Conservation (phyloP, 169 alveolate genomes). For the Cyclospora cayetanensis region DNA sequence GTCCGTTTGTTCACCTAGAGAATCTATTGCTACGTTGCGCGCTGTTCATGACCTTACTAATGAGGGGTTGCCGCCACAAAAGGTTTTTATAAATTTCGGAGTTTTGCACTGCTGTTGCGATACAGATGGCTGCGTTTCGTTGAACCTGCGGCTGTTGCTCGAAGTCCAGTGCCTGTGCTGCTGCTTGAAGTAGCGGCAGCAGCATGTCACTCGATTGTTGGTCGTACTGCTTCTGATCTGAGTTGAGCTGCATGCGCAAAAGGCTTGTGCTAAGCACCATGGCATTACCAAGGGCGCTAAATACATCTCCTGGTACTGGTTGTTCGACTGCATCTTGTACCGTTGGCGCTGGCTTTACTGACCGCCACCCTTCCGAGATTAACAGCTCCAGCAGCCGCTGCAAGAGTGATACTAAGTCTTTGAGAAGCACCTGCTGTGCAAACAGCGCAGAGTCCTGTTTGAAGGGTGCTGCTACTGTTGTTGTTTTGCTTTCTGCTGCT, state of each 20-base stretch:
- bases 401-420: background rate
- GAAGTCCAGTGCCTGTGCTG: slow-evolving; percentile 18
- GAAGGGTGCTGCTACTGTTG: background rate
- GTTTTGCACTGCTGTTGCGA: slow-evolving; percentile 24
- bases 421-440: background rate
- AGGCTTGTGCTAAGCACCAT: background rate
- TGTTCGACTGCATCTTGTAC: background rate
- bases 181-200: slow-evolving; percentile 19
- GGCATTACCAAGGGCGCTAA: slow-evolving; percentile 17
- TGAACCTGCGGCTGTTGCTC: slow-evolving; percentile 47
- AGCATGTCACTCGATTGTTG: background rate
- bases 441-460: background rate
- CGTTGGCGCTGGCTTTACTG: background rate
- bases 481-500: background rate
- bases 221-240: background rate
- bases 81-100: slow-evolving; percentile 1
- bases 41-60: background rate
- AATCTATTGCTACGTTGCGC: too few relatives aligned
- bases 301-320: background rate
- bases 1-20: too few relatives aligned
- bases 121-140: slow-evolving; percentile 30
- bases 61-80: slow-evolving; percentile 24
- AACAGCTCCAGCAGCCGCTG: slow-evolving; percentile 31
- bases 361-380: background rate
- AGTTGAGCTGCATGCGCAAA: background rate